These are phyloP conservation scores for Heimioporus sp. DNA, from an alignment of 768 basidiomycete genomes.

Conservation along the genomic window DNA sequence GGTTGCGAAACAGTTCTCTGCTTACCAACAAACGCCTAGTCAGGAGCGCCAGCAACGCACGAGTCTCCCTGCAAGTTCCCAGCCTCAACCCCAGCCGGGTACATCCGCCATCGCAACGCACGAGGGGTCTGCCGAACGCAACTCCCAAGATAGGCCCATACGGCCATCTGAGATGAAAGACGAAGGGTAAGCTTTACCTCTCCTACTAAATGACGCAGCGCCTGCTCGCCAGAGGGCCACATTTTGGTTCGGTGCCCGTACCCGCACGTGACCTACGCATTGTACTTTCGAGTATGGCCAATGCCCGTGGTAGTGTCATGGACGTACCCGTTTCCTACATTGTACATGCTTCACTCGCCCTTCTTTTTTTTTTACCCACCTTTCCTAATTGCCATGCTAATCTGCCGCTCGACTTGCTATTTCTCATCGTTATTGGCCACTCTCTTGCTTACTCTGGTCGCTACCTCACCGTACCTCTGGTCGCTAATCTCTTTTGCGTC, in stretches of 20 bases:
- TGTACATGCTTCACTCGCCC: conserved; percentile 16
- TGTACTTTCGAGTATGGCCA: conserved; percentile 11
- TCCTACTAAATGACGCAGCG: conserved; percentile 14
- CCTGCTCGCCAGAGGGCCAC: conserved; percentile 9
- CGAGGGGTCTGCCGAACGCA: conserved; percentile 29
- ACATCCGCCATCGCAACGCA: conserved; percentile 36
- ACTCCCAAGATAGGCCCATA: conserved; percentile 49
- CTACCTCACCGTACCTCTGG: conserved; percentile 35
- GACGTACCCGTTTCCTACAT: conserved; percentile 22
- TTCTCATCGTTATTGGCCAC: conserved; percentile 25
- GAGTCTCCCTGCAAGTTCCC: conserved; percentile 23
- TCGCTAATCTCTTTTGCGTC: conserved; percentile 33
- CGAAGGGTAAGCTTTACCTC: conserved; percentile 64
- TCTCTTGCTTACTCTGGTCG: conserved; percentile 31
- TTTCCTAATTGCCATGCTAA: conserved; percentile 28
- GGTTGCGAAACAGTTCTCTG: conserved; percentile 63
- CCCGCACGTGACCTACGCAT: conserved; percentile 3
- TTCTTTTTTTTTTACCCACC: conserved; percentile 16
- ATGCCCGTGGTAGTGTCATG: conserved; percentile 26
- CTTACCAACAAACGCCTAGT: conserved; percentile 63
- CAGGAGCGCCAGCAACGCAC: conserved; percentile 55
- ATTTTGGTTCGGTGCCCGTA: conserved; percentile 7
- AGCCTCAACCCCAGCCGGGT: conserved; percentile 6
- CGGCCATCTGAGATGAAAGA: conserved; percentile 77
- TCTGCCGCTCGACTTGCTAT: conserved; percentile 24